phyloP scores from a whole-genome alignment of 495 filamentous ascomycete genomes.

The Letharia columbiana region DNA sequence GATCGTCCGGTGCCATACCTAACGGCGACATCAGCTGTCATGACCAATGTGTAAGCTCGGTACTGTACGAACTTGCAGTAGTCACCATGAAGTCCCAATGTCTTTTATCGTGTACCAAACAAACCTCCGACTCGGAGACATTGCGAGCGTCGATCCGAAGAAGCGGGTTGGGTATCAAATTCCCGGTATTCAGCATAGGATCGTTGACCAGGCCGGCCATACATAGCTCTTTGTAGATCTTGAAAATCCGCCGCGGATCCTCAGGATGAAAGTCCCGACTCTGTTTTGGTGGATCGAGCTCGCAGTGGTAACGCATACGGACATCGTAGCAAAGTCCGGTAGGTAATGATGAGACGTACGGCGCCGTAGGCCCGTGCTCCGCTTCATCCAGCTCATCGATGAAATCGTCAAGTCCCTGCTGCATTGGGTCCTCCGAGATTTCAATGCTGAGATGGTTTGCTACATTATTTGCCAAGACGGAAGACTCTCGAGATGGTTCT shows the following conservation, averaged over 20 bases:
- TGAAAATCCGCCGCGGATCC: conserved; percentile 80
- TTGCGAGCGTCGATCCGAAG: conserved; percentile 65
- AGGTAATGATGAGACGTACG: conserved; percentile 29
- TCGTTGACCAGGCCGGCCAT: conserved; percentile 65
- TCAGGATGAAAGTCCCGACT: conserved; percentile 76
- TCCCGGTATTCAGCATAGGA: conserved; percentile 35
- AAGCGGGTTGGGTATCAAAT: conserved; percentile 53
- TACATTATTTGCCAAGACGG: conserved; percentile 16
- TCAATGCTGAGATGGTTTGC: conserved; percentile 22
- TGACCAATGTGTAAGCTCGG: conserved; percentile 21
- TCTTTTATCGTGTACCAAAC: conserved; percentile 59
- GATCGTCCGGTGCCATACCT: conserved; percentile 35
- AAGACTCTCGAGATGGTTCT: conserved; percentile 17
- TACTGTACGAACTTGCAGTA: conserved; percentile 41
- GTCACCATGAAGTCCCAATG: conserved; percentile 71
- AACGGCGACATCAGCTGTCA: conserved; percentile 1
- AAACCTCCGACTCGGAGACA: conserved; percentile 69
- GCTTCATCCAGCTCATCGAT: conserved; percentile 14
- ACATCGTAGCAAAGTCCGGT: conserved; percentile 83
- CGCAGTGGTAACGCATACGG: conserved; percentile 86
- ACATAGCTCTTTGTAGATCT: conserved; percentile 80
- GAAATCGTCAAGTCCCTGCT: conserved; percentile 12
- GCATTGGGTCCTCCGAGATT: neutral
- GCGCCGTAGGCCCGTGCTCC: conserved; percentile 16
- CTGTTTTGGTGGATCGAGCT: conserved; percentile 50